phyloP scores from a whole-genome alignment of 1,284 basidiomycete genomes.

The Naganishia sp. region DNA sequence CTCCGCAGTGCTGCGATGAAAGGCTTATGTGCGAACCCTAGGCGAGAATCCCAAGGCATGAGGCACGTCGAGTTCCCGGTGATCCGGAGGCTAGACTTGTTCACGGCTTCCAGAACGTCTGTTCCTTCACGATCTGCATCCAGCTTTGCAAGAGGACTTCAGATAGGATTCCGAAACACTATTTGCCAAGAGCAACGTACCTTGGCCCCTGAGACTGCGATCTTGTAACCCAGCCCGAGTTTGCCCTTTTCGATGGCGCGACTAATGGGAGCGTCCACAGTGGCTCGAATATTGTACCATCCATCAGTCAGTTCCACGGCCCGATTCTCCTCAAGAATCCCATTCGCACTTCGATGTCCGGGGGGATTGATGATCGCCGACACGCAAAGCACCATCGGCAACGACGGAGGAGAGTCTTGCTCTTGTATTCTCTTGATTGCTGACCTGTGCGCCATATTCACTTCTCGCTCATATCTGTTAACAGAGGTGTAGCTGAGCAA shows the following conservation, averaged over 20 bases:
- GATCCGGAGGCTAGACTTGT: slow-evolving; percentile 65
- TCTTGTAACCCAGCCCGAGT: slow-evolving; percentile 76
- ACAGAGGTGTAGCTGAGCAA: background rate
- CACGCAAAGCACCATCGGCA: slow-evolving; percentile 78
- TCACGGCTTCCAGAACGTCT: slow-evolving; percentile 80
- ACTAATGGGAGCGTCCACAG: slow-evolving; percentile 70
- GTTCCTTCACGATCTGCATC: slow-evolving; percentile 71
- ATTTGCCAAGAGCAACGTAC: slow-evolving; percentile 56
- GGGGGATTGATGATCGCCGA: slow-evolving; percentile 60
- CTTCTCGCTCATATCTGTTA: slow-evolving; percentile 77
- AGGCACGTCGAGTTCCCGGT: slow-evolving; percentile 82
- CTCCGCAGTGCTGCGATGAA: slow-evolving; percentile 76
- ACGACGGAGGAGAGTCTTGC: slow-evolving; percentile 63
- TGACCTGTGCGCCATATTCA: slow-evolving; percentile 75
- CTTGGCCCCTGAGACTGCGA: slow-evolving; percentile 75
- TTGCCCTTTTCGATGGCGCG: slow-evolving; percentile 68
- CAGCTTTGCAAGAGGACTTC: slow-evolving; percentile 58
- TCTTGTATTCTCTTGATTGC: slow-evolving; percentile 67
- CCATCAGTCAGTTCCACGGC: slow-evolving; percentile 86
- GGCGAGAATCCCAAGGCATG: slow-evolving; percentile 80
- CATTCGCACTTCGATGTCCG: slow-evolving; percentile 55
- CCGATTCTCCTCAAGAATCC: slow-evolving; percentile 44
- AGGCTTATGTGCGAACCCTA: slow-evolving; percentile 67
- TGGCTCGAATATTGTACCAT: slow-evolving; percentile 85
- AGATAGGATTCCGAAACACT: background rate